These are phyloP conservation scores for Sphenostylis stenocarpa DNA, from an alignment of 306 rosid species.

Conservation along the genomic window DNA sequence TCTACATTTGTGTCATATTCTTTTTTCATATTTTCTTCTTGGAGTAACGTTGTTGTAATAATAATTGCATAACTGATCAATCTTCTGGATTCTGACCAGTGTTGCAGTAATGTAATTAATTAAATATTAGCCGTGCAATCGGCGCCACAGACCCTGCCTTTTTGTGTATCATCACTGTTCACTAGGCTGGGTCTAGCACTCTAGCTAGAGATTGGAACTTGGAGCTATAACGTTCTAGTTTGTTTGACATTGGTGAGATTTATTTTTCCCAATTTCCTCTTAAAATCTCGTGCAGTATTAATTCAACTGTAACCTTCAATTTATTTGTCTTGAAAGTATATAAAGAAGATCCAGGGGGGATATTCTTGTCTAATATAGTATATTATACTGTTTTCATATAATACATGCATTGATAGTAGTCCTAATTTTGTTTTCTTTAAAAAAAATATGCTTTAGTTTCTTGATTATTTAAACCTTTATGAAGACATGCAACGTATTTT, in stretches of 20 bases:
- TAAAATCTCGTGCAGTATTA: background rate
- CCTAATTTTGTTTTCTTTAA: background rate
- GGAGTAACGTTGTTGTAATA: slow-evolving; percentile 13
- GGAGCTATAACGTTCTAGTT: slow-evolving; percentile 44
- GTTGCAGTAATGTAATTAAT: slow-evolving; percentile 25
- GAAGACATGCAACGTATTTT: background rate
- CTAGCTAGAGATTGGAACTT: slow-evolving; percentile 68
- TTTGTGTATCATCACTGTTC: slow-evolving; percentile 34
- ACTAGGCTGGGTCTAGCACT: slow-evolving; percentile 21
- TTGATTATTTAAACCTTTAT: background rate
- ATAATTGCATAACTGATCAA: background rate
- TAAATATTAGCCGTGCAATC: slow-evolving; percentile 29
- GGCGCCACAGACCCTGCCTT: slow-evolving; percentile 31
- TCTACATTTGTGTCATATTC: background rate
- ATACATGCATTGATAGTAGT: background rate
- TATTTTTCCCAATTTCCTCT: background rate
- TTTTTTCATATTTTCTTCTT: slow-evolving; percentile 1
- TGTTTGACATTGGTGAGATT: slow-evolving; percentile 41
- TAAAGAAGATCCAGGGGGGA: background rate
- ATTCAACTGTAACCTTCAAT: background rate
- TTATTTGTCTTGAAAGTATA: background rate
- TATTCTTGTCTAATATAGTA: background rate
- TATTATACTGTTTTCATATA: too few species aligned
- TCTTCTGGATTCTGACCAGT: slow-evolving; percentile 20
- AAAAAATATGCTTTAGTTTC: too few species aligned